Percentiles rank a stretch among this genome's conserved stretches.
Conservation (phyloP, 1,284 basidiomycete species). For the Rhodotorula glutinis region DNA sequence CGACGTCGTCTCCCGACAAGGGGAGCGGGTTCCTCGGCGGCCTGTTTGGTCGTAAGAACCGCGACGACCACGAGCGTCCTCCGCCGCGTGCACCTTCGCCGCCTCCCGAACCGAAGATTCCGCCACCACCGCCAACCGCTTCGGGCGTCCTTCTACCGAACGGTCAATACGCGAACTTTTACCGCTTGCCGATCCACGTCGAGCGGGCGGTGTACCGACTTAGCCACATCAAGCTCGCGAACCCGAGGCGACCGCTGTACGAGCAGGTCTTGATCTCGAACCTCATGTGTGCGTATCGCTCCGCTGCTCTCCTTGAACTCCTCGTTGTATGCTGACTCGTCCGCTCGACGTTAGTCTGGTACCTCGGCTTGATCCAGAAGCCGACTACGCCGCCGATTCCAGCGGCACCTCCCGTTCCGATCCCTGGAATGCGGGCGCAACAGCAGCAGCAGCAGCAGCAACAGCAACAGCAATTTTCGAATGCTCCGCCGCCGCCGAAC, state of each 20-base stretch:
- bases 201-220: slow-evolving; percentile 95
- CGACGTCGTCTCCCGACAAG: too few species aligned
- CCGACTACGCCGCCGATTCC: slow-evolving; percentile 43
- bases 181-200: slow-evolving; percentile 94
- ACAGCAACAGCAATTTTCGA: slow-evolving; percentile 42
- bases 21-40: slow-evolving; percentile 74
- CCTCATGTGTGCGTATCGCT: slow-evolving; percentile 51
- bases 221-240: slow-evolving; percentile 94
- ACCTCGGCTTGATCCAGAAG: slow-evolving; percentile 93
- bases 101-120: slow-evolving; percentile 36
- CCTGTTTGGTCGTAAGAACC: slow-evolving; percentile 79
- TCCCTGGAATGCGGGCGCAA: slow-evolving; percentile 24
- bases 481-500: too few species aligned
- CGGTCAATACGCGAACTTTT: slow-evolving; percentile 59
- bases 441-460: slow-evolving; percentile 49
- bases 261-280: slow-evolving; percentile 99
- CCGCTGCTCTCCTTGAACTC: neutral
- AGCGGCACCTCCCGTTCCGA: slow-evolving; percentile 29
- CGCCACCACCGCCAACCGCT: slow-evolving; percentile 56
- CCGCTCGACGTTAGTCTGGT: slow-evolving; percentile 77
- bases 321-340: neutral
- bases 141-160: slow-evolving; percentile 50
- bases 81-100: slow-evolving; percentile 41
- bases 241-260: slow-evolving; percentile 89
- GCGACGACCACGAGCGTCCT: slow-evolving; percentile 56